A percentile compares a stretch with the other conserved stretches of the same genome.
These are phyloP conservation scores for Thelonectria rubi DNA, from an alignment of 2,329 filamentous ascomycete genomes.

Conservation along the genomic window DNA sequence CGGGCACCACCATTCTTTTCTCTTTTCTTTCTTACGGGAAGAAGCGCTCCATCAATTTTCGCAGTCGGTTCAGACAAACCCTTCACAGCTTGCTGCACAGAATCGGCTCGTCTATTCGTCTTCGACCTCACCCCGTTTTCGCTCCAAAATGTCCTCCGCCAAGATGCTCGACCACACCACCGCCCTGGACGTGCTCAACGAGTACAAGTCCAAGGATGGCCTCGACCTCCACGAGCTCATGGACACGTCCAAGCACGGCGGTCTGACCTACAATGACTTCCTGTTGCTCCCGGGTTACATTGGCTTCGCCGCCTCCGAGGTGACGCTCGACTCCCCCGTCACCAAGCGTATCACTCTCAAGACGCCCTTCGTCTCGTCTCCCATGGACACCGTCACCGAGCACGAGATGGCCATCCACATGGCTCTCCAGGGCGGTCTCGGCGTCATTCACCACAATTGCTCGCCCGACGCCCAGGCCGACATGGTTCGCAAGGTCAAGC, in stretches of 20 bases:
- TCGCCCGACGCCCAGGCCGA: constrained; percentile 96
- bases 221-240: constrained; percentile 87
- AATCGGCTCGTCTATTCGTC: constrained; percentile 46
- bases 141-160: constrained; percentile 71
- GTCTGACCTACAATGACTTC: constrained; percentile 99
- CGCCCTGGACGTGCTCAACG: constrained; percentile 82
- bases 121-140: constrained; percentile 54
- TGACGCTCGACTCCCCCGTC: constrained; percentile 87
- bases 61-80: constrained; percentile 47
- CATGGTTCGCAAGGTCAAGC: constrained; percentile 99
- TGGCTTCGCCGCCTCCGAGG: constrained; percentile 92
- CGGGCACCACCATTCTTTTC: constrained; percentile 47
- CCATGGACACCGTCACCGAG: constrained; percentile 99
- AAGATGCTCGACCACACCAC: constrained; percentile 76
- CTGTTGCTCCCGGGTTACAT: constrained; percentile 96
- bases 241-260: constrained; percentile 90
- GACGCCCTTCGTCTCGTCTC: constrained; percentile 95
- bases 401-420: constrained; percentile 99
- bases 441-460: constrained; percentile 99
- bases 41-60: constrained; percentile 57
- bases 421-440: constrained; percentile 85
- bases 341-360: constrained; percentile 97
- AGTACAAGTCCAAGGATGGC: constrained; percentile 85
- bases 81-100: constrained; percentile 42
- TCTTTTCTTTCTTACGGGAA: constrained; percentile 63